A percentile compares a stretch with the other conserved stretches of the same genome.
Conservation (phyloP, 2,329 filamentous ascomycete genomes). For the Blastomyces percursus region DNA sequence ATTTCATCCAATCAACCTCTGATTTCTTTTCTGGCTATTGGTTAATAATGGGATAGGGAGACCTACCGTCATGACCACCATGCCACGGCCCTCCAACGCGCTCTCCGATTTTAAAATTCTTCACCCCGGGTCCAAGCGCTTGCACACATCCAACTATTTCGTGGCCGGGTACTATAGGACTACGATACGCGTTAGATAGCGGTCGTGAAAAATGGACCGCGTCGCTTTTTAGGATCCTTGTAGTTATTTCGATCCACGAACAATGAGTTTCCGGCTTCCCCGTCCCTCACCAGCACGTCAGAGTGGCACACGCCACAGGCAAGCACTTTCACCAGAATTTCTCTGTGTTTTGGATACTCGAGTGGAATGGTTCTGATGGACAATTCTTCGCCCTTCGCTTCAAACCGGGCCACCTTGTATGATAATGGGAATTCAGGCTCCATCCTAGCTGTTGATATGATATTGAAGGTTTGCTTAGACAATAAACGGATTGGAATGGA, state of each 20-base stretch:
- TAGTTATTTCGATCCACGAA: slow-evolving; percentile 11
- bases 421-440: slow-evolving; percentile 44
- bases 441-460: not conserved
- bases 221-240: not conserved
- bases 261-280: slow-evolving; percentile 45
- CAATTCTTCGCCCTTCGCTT: slow-evolving; percentile 42
- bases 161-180: slow-evolving; percentile 56
- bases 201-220: not conserved
- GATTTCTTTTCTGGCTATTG: not conserved
- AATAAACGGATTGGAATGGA: not conserved
- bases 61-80: slow-evolving; percentile 39
- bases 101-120: slow-evolving; percentile 51
- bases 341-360: slow-evolving; percentile 42
- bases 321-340: slow-evolving; percentile 59
- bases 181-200: slow-evolving; percentile 12
- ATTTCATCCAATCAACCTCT: not conserved
- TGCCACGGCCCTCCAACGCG: slow-evolving; percentile 60
- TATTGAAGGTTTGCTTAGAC: not conserved
- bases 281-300: slow-evolving; percentile 42
- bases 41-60: not conserved
- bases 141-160: slow-evolving; percentile 60
- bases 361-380: slow-evolving; percentile 50
- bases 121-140: slow-evolving; percentile 44
- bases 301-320: slow-evolving; percentile 63
- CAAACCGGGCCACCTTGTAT: slow-evolving; percentile 56